These are phyloP conservation scores for Malania oleifera DNA, from an alignment of 164 flowering plant species.

Conservation along the genomic window DNA sequence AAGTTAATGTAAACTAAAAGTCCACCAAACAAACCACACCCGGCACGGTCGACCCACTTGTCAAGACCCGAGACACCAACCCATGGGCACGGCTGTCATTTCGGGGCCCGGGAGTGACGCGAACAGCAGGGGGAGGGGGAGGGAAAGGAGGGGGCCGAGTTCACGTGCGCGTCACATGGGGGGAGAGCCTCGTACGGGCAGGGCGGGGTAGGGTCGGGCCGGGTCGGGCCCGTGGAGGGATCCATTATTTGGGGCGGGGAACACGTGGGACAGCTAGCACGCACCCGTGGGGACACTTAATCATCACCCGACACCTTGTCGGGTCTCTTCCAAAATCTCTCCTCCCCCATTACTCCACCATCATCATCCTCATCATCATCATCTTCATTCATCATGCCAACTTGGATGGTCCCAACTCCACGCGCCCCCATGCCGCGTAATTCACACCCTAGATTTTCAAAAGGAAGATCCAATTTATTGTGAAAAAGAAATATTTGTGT, in stretches of 20 bases:
- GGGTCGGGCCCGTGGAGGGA: not conserved
- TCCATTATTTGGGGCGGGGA: slow-evolving; percentile 24
- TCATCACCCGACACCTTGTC: slow-evolving; percentile 64
- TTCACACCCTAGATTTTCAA: too few species aligned
- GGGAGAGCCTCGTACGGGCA: slow-evolving; percentile 7
- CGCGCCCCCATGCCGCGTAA: too few species aligned
- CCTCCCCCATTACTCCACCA: not conserved
- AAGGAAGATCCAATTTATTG: too few species aligned
- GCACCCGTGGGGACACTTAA: slow-evolving; percentile 55
- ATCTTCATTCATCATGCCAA: not conserved
- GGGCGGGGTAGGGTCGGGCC: slow-evolving; percentile 16
- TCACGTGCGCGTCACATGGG: too few species aligned
- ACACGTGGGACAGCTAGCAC: slow-evolving; percentile 72
- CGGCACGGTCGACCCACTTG: too few species aligned
- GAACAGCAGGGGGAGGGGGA: not conserved
- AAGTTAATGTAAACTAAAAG: too few species aligned
- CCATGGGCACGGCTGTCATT: too few species aligned
- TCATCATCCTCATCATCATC: not conserved
- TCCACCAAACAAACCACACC: too few species aligned
- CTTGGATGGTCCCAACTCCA: not conserved
- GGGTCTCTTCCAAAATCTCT: slow-evolving; percentile 3
- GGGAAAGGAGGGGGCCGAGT: slow-evolving; percentile 5
- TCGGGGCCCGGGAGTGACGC: not conserved
- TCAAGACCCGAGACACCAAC: too few species aligned
- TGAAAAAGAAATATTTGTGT: too few species aligned